Evolutionary conservation across 176 grass and related monocot species (phyloP), one percentile per base, ranked within the genome.

Genomic region (Thalia dealbata): DNA sequence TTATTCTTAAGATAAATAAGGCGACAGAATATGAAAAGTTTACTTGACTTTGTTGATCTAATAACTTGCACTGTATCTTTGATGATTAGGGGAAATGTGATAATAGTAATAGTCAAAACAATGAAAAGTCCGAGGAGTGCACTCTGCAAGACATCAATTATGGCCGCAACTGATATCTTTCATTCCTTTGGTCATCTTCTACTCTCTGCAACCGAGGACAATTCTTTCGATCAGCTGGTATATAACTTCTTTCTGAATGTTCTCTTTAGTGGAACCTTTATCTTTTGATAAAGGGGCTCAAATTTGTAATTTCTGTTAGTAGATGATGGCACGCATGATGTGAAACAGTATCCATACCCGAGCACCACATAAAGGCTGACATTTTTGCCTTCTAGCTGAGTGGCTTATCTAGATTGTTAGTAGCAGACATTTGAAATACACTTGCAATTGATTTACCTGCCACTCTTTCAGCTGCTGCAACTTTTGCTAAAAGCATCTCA

Each of bases 71-170:
- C 7, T 52, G 8, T 11, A 26, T 44, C 62, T 46, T 14, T 73
- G 16, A 45, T 77, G 50, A 78, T 72, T 51, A 99, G 95, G 65
- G 81, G 72, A 67, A 88, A 93, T 71, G 87, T 88, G 62, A 72
- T 86, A 44, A 56, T 83, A 51, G 81, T 87, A 22, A 66, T 93
- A 3, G 87, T 87, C 67, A 99, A 88, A 81, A 82, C 90, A 78
- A 90, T 99, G 90, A 99, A 95, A 78, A 99, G 13, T 79, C 95
- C 95, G 29, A 91, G 95, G 26, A 99, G 95, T 79, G 88, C 95
- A 64, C 83, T 99, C 72, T 80, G 84, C 10, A 99, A 95, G 81
- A 95, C 95, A 61, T 86, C 90, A 52, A 81, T 99, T 52, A 95
- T 99, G 90, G 85, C 95, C 14, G 93, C 87, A 70, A 50, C 83